Percentiles rank a stretch among this genome's conserved stretches.
Conservation (phyloP, 371 early-diverging fungal genomes). For the Massospora cicadina region DNA sequence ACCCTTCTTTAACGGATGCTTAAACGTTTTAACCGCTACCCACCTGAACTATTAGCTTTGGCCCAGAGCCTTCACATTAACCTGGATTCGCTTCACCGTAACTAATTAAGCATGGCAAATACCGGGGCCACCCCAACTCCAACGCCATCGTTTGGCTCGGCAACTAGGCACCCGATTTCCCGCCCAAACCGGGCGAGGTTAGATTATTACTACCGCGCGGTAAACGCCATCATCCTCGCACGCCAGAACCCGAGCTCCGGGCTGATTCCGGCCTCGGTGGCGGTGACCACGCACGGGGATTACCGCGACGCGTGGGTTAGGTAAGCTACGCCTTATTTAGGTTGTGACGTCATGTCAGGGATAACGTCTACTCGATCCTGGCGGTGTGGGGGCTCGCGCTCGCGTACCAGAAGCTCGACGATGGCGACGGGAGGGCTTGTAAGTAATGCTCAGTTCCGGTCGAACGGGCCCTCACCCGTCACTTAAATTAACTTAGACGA, state of each 20-base stretch:
- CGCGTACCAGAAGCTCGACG: slow-evolving; percentile 68
- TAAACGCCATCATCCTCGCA: slow-evolving; percentile 52
- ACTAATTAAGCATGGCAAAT: too few relatives aligned
- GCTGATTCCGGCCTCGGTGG: slow-evolving; percentile 78
- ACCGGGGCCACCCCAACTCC: too few relatives aligned
- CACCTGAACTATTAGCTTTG: too few relatives aligned
- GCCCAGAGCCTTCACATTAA: too few relatives aligned
- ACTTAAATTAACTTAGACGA: slow-evolving; percentile 30
- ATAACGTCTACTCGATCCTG: slow-evolving; percentile 85
- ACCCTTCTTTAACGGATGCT: too few relatives aligned
- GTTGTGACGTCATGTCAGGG: slow-evolving; percentile 23
- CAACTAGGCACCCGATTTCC: too few relatives aligned
- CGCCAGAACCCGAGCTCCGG: slow-evolving; percentile 70
- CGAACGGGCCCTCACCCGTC: neutral
- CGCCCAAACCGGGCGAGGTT: slow-evolving; percentile 27
- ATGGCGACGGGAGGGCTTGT: slow-evolving; percentile 66
- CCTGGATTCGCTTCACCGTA: too few relatives aligned
- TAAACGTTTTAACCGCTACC: too few relatives aligned
- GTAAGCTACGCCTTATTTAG: slow-evolving; percentile 20
- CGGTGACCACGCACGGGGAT: slow-evolving; percentile 65
- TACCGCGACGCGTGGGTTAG: slow-evolving; percentile 85
- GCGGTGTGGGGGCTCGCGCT: slow-evolving; percentile 71
- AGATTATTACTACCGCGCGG: slow-evolving; percentile 56
- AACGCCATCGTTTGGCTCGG: too few relatives aligned
- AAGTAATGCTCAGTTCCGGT: too few relatives aligned